Evolutionary conservation across 1,284 basidiomycete genomes (phyloP), one percentile per base, ranked within the genome.

Genomic region (Thelephora terrestris): DNA sequence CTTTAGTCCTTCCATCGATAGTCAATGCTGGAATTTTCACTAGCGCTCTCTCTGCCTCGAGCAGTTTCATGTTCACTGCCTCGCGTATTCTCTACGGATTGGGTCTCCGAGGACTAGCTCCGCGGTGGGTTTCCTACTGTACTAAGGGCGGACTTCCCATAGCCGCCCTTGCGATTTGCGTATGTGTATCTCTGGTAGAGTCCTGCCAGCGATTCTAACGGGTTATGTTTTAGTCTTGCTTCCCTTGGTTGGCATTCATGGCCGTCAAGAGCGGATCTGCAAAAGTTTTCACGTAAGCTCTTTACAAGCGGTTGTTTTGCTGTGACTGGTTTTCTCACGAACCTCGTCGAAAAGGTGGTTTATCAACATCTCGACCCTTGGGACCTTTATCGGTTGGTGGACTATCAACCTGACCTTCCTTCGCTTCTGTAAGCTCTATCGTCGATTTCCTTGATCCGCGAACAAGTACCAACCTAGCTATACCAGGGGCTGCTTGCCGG

Each of bases 181-280:
- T 53, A 46, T 45, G 53, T 56, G 61, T 42, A 63, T 91, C 47
- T 92, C 95, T 84, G 0, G 76, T 79, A 55, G 74, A 71, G 53
- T 73, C 69, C 24, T 92, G 93, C 47, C 70, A 94, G 3, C 92
- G 93, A 1, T 81, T 77, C 51, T 69, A 81, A 12, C 75, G 88
- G 9, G 71, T 96, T 51, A 58, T 75, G 7, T 75, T 86, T 59
- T 81, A 79, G 55, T 69, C 83, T 12, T 38, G 62, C 14, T 76
- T 82, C 53, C 68, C 72, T 48, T 64, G 72, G 20, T 61, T 81
- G 16, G 61, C 73, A 23, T 79, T 76, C 68, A 71, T 81, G 64
- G 74, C 70, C 54, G 64, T 70, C 36, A 57, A 57, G 21, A 47
- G 50, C 50, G 53, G 62, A 49, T 47, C 63, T 34, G 50, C 50